Base-by-base conservation (phyloP, 176 grass and related monocot genomes). In the Lolium rigidum region DNA sequence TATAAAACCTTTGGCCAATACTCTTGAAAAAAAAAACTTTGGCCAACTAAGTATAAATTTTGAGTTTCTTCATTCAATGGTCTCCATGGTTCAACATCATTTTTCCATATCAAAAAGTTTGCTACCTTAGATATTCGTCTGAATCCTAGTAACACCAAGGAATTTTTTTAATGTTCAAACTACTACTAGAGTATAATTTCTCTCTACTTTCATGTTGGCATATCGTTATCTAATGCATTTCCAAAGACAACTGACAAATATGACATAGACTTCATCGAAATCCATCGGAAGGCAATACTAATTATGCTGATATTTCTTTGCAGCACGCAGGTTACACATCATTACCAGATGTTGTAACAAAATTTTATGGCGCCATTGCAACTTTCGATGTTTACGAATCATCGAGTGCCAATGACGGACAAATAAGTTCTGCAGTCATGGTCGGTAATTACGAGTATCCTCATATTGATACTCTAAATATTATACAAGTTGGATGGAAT, bases 361-460 rank as follows among this genome's bases (percentile, higher is more conserved):
- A 1, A 38, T 60, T 60, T 35, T 70, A 82, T 2, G 80, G 80
- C 6, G 35, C 48, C 49, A 70, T 43, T 51, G 65, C 47, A 70
- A 70, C 80, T 25, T 70, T 82, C 16, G 50, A 38, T 56, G 80
- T 82, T 15, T 68, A 52, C 3, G 76, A 78, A 17, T 59, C 35
- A 43, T 2, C 9, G 17, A 37, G 10, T 78, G 52, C 57, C 28
- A 60, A 41, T 4, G 54, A 7, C 2, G 76, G 76, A 21, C 18
- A 14, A 60, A 78, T 56, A 60, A 10, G 7, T 9, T 41, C 54
- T 16, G 5, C 62, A 65, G 6, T 65, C 11, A 65, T 10, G 12
- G 25, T 65, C 12, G 18, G 51, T 60, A 80, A 46, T 47, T 61
- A 26, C 0, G 20, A 80, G 24, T 8, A 63, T 14, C 20, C 20